Conservation (phyloP, 345 rosid species). For the Isatis tinctoria region DNA sequence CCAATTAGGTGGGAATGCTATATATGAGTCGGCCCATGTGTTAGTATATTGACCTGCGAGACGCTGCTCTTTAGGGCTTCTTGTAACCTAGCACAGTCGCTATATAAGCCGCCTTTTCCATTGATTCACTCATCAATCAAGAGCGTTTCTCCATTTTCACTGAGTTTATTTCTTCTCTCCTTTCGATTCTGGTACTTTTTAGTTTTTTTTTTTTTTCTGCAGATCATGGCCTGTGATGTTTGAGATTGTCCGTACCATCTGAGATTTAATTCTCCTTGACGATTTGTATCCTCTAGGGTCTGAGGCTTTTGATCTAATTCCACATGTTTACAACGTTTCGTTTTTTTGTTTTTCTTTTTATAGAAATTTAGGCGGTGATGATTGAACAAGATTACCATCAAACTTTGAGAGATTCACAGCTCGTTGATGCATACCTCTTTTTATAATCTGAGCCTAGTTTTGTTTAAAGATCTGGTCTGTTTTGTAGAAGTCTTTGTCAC, state of each 20-base stretch:
- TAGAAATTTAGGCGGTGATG: conserved; percentile 35
- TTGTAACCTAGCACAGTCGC: conserved; percentile 1
- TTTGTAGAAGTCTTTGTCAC: not conserved
- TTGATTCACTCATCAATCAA: not conserved
- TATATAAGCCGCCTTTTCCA: conserved; percentile 4
- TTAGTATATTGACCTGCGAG: not conserved
- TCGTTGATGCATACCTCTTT: conserved; percentile 36
- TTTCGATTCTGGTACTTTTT: not conserved
- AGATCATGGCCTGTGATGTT: conserved; percentile 40
- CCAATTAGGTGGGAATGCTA: not conserved
- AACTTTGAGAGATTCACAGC: conserved; percentile 44
- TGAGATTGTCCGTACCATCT: conserved; percentile 64
- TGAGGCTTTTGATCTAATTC: conserved; percentile 21
- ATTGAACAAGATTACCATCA: conserved; percentile 46
- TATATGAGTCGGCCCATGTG: not conserved
- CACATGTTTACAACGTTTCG: not conserved
- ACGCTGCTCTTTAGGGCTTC: not conserved
- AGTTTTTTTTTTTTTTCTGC: not conserved
- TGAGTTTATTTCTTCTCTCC: not conserved
- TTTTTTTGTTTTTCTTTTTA: not conserved
- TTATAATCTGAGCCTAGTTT: conserved; percentile 31
- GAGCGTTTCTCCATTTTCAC: not conserved
- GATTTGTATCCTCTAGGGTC: conserved; percentile 6
- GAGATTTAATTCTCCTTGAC: conserved; percentile 39
- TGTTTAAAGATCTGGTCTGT: not conserved